Conservation (phyloP, 2,329 filamentous ascomycete species). For the Dactylellina leptospora region DNA sequence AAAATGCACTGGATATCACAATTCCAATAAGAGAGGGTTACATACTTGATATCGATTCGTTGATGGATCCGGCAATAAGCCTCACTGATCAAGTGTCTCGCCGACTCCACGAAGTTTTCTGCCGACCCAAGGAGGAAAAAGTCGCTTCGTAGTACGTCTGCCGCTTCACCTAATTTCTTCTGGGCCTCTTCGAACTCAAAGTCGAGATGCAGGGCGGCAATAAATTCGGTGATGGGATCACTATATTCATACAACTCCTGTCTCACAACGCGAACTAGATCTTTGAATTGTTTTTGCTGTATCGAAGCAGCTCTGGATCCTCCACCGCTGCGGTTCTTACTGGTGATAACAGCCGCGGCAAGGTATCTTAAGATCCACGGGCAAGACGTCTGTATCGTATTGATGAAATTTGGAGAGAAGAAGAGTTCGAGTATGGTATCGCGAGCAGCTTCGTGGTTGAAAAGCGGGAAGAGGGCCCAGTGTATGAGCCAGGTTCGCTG, state of each 20-base stretch:
- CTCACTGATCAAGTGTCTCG: constrained; percentile 95
- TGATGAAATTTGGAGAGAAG: constrained; percentile 97
- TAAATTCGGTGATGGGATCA: constrained; percentile 94
- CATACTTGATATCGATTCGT: constrained; percentile 89
- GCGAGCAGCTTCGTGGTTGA: constrained; percentile 92
- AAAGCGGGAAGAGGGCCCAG: constrained; percentile 98
- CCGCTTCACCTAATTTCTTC: constrained; percentile 83
- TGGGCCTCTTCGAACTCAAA: constrained; percentile 98
- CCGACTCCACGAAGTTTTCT: constrained; percentile 90
- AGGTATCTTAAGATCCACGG: constrained; percentile 97
- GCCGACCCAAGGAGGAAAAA: constrained; percentile 91
- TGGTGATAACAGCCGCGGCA: constrained; percentile 91
- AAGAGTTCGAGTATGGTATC: constrained; percentile 93
- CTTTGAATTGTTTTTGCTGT: constrained; percentile 99
- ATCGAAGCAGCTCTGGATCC: constrained; percentile 75
- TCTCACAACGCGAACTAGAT: constrained; percentile 91
- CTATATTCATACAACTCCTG: constrained; percentile 98
- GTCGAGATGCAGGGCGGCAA: constrained; percentile 93
- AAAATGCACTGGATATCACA: background rate
- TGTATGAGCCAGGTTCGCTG: constrained; percentile 97
- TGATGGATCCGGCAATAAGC: constrained; percentile 99
- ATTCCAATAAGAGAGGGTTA: background rate
- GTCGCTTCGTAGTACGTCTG: constrained; percentile 89
- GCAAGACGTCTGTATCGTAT: constrained; percentile 98
- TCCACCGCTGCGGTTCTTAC: constrained; percentile 73